phyloP scores from a whole-genome alignment of 257 asterid genomes.

The Coffea eugenioides region DNA sequence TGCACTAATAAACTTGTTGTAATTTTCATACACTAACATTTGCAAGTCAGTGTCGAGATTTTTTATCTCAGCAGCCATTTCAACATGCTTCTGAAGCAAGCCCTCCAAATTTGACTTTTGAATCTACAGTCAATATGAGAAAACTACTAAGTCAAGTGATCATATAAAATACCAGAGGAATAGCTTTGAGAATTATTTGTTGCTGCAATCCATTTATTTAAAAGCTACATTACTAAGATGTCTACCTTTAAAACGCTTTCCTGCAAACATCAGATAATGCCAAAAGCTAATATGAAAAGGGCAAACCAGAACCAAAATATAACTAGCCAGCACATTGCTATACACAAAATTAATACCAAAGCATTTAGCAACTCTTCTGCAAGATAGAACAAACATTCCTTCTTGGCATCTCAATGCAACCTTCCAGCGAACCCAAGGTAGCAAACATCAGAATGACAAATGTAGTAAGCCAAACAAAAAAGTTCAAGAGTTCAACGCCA shows the following conservation, averaged over 20 bases:
- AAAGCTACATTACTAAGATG: neutral
- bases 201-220: neutral
- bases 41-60: slow-evolving; percentile 98
- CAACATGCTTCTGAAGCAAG: slow-evolving; percentile 92
- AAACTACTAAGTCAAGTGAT: neutral
- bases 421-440: neutral
- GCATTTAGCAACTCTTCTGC: neutral
- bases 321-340: neutral
- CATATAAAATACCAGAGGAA: neutral
- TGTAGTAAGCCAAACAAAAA: neutral
- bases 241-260: neutral
- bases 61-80: slow-evolving; percentile 98
- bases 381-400: neutral
- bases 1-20: slow-evolving; percentile 97
- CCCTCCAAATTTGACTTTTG: slow-evolving; percentile 95
- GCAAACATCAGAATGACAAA: neutral
- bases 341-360: neutral
- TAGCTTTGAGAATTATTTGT: neutral
- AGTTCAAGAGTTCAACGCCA: neutral
- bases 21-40: slow-evolving; percentile 97
- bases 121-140: slow-evolving; percentile 44
- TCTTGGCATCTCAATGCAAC: neutral
- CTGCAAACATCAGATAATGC: neutral
- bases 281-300: neutral
- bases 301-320: neutral